These are phyloP conservation scores for Debaryomyces castellii DNA, from an alignment of 805 yeast genomes.

Conservation along the genomic window DNA sequence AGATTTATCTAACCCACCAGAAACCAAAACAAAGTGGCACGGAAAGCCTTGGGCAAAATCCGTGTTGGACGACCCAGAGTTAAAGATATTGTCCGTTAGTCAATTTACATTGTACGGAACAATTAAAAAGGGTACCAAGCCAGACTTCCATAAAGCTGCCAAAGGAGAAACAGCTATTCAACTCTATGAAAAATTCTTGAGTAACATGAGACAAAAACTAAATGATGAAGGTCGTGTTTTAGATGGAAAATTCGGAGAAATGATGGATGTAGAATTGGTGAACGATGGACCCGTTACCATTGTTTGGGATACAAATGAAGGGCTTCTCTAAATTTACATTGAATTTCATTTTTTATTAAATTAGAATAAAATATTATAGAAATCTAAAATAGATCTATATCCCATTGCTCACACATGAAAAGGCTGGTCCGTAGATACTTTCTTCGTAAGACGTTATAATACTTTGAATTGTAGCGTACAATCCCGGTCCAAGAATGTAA, in stretches of 20 bases:
- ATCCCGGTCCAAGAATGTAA: constrained; percentile 60
- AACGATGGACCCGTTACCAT: constrained; percentile 96
- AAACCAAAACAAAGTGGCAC: constrained; percentile 43
- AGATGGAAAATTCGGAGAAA: constrained; percentile 93
- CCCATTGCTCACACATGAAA: constrained; percentile 42
- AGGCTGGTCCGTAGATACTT: constrained; percentile 51
- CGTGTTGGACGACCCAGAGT: constrained; percentile 60
- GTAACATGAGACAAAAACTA: constrained; percentile 46
- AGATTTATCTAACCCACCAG: constrained; percentile 46
- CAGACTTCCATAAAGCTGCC: constrained; percentile 91
- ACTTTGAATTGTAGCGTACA: constrained; percentile 54
- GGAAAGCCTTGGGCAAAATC: constrained; percentile 75
- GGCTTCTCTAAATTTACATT: constrained; percentile 6
- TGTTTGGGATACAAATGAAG: constrained; percentile 66
- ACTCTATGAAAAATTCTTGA: constrained; percentile 55
- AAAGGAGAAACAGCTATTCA: constrained; percentile 61
- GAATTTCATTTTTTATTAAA: too few relatives aligned
- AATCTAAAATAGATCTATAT: constrained; percentile 6
- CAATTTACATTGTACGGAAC: constrained; percentile 90
- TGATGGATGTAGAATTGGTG: constrained; percentile 89
- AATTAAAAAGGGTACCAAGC: constrained; percentile 88
- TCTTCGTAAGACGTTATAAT: constrained; percentile 51
- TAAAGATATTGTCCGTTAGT: constrained; percentile 81
- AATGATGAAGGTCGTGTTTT: constrained; percentile 62
- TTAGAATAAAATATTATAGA: neutral